Evolutionary conservation across 2,329 filamentous ascomycete species (phyloP), one percentile per base, ranked within the genome.

Genomic region (Colletotrichum siamense): DNA sequence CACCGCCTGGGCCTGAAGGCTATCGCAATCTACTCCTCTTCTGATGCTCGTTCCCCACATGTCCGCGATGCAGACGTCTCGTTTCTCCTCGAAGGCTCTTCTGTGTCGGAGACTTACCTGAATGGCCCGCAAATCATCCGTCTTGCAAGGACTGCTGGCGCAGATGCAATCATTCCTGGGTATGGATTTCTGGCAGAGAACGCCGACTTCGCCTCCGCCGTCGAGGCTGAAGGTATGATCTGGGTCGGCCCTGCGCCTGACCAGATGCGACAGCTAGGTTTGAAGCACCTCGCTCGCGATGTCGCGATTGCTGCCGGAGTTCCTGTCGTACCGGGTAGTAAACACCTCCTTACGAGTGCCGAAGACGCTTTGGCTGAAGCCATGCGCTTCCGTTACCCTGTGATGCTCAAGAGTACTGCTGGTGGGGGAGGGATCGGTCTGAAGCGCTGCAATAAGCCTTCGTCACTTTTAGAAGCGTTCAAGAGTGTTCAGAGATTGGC

Each of bases 151-250:
- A 81, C 85, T 5, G 83, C 87, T 16, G 80, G 84, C 3, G 89
- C 83, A 3, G 88, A 94, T 76, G 92, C 91, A 5, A 87, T 94
- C 18, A 91, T 93, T 66, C 92, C 92, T 0, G 92, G 93, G 3
- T 94, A 94, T 83, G 93, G 93, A 0, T 94, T 94, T 76, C 82
- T 94, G 2, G 90, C 90, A 1, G 92, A 94, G 75, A 92, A 93
- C 80, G 87, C 90, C 6, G 86, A 89, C 6, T 94, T 94, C 80
- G 92, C 92, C 1, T 81, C 85, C 26, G 83, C 85, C 0, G 89
- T 92, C 1, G 81, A 85, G 26, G 84, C 87, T 10, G 89, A 88
- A 2, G 92, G 91, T 0, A 85, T 94, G 75, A 84, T 86, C 3
- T 94, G 91, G 85, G 87, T 91, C 16, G 92, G 93, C 0, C 93